Conservation (phyloP, 257 asterid species). For the Solanum ahanhuiri region DNA sequence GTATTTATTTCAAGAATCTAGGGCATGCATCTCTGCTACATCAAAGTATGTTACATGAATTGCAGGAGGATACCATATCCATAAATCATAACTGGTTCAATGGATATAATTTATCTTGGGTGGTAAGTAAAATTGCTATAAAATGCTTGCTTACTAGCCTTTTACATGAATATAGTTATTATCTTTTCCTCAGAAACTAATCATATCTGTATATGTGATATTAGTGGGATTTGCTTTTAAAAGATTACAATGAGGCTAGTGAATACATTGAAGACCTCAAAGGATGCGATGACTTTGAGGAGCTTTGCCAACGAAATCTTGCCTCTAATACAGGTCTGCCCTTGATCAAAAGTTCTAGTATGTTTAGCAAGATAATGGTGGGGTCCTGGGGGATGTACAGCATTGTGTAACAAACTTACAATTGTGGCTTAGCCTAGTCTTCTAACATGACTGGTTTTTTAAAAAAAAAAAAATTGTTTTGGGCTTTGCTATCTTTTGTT, state of each 20-base stretch:
- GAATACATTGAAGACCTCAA: constrained; percentile 77
- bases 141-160: neutral
- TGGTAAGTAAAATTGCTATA: constrained; percentile 38
- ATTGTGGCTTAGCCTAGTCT: neutral
- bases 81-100: constrained; percentile 98
- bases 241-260: constrained; percentile 77
- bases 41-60: constrained; percentile 2
- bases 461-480: neutral
- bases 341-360: neutral
- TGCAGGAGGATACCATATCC: constrained; percentile 90
- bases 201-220: neutral
- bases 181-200: neutral
- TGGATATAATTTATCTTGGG: constrained; percentile 63
- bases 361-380: neutral
- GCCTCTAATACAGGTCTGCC: constrained; percentile 83
- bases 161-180: neutral
- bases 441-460: neutral
- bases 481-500: neutral
- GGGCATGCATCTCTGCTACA: neutral
- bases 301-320: constrained; percentile 85
- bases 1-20: neutral
- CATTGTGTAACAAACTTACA: neutral
- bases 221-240: constrained; percentile 93
- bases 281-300: constrained; percentile 91
- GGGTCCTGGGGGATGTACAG: neutral